Evolutionary conservation across 495 filamentous ascomycete species (phyloP).

Genomic region (Chaetomium tenue): DNA sequence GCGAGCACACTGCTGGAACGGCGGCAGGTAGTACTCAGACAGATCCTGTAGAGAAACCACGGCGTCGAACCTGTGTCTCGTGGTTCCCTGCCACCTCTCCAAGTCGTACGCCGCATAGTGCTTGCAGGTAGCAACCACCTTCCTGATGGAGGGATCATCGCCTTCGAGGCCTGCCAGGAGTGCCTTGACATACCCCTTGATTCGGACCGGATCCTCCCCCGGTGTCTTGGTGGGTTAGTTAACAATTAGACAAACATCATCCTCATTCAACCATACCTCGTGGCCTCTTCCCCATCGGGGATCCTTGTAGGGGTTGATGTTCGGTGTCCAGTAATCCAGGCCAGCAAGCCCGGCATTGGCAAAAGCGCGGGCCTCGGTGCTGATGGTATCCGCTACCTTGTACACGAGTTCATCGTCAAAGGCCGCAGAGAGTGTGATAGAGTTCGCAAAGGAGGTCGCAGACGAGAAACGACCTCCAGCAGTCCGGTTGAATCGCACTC

Average conservation of each 20-base stretch:
- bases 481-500: conserved; percentile 14
- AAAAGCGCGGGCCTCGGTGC: conserved; percentile 66
- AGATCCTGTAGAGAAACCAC: conserved; percentile 45
- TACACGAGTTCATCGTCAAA: conserved; percentile 50
- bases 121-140: conserved; percentile 39
- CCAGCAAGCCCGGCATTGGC: conserved; percentile 58
- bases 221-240: conserved; percentile 22
- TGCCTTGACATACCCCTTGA: conserved; percentile 40
- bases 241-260: not conserved
- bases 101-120: conserved; percentile 55
- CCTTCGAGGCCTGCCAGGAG: conserved; percentile 37
- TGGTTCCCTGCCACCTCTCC: conserved; percentile 45
- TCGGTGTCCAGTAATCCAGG: conserved; percentile 64
- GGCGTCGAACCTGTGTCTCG: conserved; percentile 41
- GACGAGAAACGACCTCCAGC: conserved; percentile 34
- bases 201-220: conserved; percentile 44
- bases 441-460: conserved; percentile 50
- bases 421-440: conserved; percentile 45
- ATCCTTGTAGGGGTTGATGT: conserved; percentile 64
- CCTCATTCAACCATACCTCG: conserved; percentile 7
- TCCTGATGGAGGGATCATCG: not conserved
- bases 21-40: conserved; percentile 49
- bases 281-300: conserved; percentile 45
- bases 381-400: conserved; percentile 47
- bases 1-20: conserved; percentile 46